Evolutionary conservation across 495 filamentous ascomycete genomes (phyloP).

Genomic region (Penicillium fimorum): DNA sequence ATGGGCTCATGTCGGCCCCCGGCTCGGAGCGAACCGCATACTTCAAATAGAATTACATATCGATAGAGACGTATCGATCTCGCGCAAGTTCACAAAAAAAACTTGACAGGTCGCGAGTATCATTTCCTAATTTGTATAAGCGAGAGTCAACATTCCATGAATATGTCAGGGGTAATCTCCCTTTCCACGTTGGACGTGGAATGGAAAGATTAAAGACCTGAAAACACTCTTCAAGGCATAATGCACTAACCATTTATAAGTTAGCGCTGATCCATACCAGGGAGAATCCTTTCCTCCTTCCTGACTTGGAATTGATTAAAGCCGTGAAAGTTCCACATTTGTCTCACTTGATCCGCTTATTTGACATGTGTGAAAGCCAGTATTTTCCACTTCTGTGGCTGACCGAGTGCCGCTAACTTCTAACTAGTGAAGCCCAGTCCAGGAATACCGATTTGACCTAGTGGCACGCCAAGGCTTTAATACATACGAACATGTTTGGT

Average conservation of each 20-base stretch:
- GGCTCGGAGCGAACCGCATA: slow-evolving; percentile 1
- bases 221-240: no score
- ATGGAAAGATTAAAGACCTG: no score
- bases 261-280: no score
- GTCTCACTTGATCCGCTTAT: not conserved
- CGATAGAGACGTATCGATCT: slow-evolving; percentile 4
- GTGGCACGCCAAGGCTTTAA: not conserved
- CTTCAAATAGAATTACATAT: slow-evolving; percentile 4
- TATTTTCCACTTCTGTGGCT: not conserved
- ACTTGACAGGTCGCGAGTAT: slow-evolving; percentile 19
- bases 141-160: slow-evolving; percentile 18
- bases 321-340: no score
- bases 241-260: no score
- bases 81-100: slow-evolving; percentile 7
- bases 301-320: not conserved
- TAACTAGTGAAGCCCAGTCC: not conserved
- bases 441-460: not conserved
- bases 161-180: slow-evolving; percentile 16
- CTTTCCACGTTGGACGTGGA: no score
- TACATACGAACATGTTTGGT: not conserved
- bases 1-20: slow-evolving; percentile 2
- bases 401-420: not conserved
- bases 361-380: not conserved
- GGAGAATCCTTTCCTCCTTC: no score
- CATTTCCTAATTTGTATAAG: slow-evolving; percentile 27